Evolutionary conservation across 768 basidiomycete genomes (phyloP).

Genomic region (Auriscalpium orientale): DNA sequence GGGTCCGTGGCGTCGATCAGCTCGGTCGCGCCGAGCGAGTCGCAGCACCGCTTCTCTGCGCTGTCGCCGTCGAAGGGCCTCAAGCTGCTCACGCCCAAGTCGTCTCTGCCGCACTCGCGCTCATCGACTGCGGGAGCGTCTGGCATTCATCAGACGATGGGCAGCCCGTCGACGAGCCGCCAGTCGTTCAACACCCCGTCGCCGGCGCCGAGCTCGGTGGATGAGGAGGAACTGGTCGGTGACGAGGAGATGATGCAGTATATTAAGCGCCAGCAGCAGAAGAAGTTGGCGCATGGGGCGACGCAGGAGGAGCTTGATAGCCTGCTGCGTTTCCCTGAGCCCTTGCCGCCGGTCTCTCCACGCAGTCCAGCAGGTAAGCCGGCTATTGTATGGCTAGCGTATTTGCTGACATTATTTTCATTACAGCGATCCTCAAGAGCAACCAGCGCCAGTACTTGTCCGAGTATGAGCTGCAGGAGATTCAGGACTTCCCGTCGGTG

Average conservation of each 20-base stretch:
- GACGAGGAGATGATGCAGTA: conserved; percentile 98
- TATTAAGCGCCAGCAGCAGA: conserved; percentile 82
- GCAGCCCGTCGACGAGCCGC: conserved; percentile 62
- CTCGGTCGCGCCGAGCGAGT: conserved; percentile 38
- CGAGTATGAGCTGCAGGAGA: conserved; percentile 85
- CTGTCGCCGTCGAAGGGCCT: conserved; percentile 80
- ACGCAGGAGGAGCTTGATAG: conserved; percentile 84
- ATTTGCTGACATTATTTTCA: not conserved
- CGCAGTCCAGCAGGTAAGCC: conserved; percentile 61
- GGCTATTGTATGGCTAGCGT: too few species aligned
- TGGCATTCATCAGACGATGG: conserved; percentile 46
- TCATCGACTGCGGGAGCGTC: conserved; percentile 42
- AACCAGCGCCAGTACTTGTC: conserved; percentile 67
- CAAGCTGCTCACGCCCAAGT: conserved; percentile 76
- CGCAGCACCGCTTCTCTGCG: conserved; percentile 65
- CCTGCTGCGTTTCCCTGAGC: conserved; percentile 89
- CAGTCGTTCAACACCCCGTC: conserved; percentile 81
- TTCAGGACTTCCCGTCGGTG: conserved; percentile 77
- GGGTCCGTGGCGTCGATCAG: conserved; percentile 68
- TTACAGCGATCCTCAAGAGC: conserved; percentile 57
- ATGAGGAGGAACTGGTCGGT: conserved; percentile 81
- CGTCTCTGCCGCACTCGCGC: conserved; percentile 51
- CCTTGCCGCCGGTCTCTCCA: conserved; percentile 60
- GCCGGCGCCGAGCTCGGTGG: conserved; percentile 66
- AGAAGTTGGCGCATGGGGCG: conserved; percentile 76